Base-by-base conservation (phyloP, 2,329 filamentous ascomycete genomes). In the Calonectria ilicicola region DNA sequence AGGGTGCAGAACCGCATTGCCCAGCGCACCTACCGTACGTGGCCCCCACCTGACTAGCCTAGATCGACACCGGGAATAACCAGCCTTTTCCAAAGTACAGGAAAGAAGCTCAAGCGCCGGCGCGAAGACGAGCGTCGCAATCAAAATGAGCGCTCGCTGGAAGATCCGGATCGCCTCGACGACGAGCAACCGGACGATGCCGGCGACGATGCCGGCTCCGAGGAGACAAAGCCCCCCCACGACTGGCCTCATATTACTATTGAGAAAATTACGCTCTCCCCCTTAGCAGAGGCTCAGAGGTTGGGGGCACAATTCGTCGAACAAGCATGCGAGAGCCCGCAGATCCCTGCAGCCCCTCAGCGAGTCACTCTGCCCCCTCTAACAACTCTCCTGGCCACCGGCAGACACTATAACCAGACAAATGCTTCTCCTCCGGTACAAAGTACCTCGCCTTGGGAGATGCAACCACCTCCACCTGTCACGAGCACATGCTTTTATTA, bases 1-100 rank as follows among this genome's bases (percentile, higher is more conserved):
- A 91, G 96, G 82, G 98, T 98, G 87, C 96, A 98, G 86, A 98
- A 98, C 87, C 93, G 96, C 79, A 98, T 98, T 89, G 96, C 96
- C 78, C 96, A 98, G 87, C 93, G 96, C 81, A 98, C 98, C 88
- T 98, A 98, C 87, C 95, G 95, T 98, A 89, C 83, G 92, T 89
- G 64, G 51, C 56, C 26, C n/a, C n/a, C n/a, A 40, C 64, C 15
- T 15, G 38, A 7, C 21, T 35, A 51, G 49, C 21, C 21, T 29
- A 56, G 35, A 21, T 19, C 19, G 19, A 9, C 51, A 8, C 32
- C 27, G 14, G 35, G 58, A 77, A 72, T 77, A 46, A 78, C 72
- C 27, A 73, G 60, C 15, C 1, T 21, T 69, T 23, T 23, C 62
- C 15, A 32, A 38, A 73, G n/a, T 73, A 71, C 81, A 95, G 93